Base-by-base conservation (phyloP, 768 basidiomycete genomes). In the Suillus cothurnatus region DNA sequence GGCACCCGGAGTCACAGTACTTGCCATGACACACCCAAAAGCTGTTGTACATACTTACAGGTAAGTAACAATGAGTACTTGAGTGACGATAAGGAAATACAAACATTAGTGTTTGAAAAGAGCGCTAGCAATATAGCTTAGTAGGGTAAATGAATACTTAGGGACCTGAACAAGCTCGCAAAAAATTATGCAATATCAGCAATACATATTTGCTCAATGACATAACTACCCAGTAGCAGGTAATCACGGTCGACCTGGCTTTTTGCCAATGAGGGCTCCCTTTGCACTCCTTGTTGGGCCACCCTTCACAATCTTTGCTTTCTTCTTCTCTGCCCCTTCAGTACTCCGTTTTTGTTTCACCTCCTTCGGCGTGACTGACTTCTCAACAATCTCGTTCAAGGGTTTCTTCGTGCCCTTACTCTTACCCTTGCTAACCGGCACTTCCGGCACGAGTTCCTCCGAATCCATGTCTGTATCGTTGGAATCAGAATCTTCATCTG, bases 241-340 rank as follows among this genome's bases (percentile, higher is more conserved):
- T 49, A 76, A 36, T 72, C 68, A 75, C 14, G 58, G 52, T 70
- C 80, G 77, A 4, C 74, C 78, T 59, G 72, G 79, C 73, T 84
- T 87, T 72, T 81, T 88, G 43, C 88, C 88, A 43, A 88, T 73
- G 61, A 89, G 66, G 50, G 73, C 76, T 65, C 81, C 79, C 79
- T 90, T 90, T 43, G 82, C 83, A 64, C 83, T 86, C 74, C 83
- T 85, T 34, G 78, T 76, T 12, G 77, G 77, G 67, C 77, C 74
- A 23, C 76, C 69, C 64, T 75, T 73, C 47, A 76, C 64, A 12
- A 79, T 65, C 67, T 77, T 81, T 61, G 78, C 81, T 75, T 88
- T 89, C 77, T 91, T 91, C 79, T 84, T 88, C 74, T 85, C 85
- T 3, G 80, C 80, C 56, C 77, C 74, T 41, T 73, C 77, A 1